Evolutionary conservation across 1,139 yeast genomes (phyloP).

Genomic region (Blastobotrys arbuscula): DNA sequence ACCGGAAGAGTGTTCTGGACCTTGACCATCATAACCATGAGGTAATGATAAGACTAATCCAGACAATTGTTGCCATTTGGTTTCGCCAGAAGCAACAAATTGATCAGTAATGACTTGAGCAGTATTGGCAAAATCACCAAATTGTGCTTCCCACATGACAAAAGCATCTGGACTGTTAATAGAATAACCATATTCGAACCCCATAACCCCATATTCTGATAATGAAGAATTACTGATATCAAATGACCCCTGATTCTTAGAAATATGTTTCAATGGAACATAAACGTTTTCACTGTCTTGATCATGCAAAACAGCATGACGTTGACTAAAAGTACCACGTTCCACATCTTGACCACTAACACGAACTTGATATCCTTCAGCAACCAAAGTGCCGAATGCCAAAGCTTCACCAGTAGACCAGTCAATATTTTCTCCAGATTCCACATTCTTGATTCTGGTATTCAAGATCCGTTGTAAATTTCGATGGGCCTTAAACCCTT

Average conservation of each 20-base stretch:
- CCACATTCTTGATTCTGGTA: conserved; percentile 77
- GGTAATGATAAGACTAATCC: conserved; percentile 91
- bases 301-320: conserved; percentile 95
- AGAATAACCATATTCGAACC: conserved; percentile 96
- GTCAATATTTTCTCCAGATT: conserved; percentile 86
- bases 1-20: conserved; percentile 97
- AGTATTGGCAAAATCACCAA: conserved; percentile 97
- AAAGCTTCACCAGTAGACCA: conserved; percentile 99
- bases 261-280: conserved; percentile 74
- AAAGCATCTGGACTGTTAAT: conserved; percentile 91
- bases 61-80: conserved; percentile 96
- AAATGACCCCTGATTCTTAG: conserved; percentile 77
- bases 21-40: conserved; percentile 98
- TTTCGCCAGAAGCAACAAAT: conserved; percentile 90
- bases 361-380: conserved; percentile 93
- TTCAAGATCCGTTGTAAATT: conserved; percentile 89
- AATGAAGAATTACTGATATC: conserved; percentile 85
- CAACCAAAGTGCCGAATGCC: conserved; percentile 83
- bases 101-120: conserved; percentile 96
- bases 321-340: conserved; percentile 98
- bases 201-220: conserved; percentile 97
- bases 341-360: conserved; percentile 98
- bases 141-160: conserved; percentile 98
- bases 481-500: conserved; percentile 79
- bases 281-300: conserved; percentile 74